A percentile compares a stretch with the other conserved stretches of the same genome.
Evolutionary conservation across 352 stramenopile species (phyloP).

Genomic region (Elongisporangium anandrum): DNA sequence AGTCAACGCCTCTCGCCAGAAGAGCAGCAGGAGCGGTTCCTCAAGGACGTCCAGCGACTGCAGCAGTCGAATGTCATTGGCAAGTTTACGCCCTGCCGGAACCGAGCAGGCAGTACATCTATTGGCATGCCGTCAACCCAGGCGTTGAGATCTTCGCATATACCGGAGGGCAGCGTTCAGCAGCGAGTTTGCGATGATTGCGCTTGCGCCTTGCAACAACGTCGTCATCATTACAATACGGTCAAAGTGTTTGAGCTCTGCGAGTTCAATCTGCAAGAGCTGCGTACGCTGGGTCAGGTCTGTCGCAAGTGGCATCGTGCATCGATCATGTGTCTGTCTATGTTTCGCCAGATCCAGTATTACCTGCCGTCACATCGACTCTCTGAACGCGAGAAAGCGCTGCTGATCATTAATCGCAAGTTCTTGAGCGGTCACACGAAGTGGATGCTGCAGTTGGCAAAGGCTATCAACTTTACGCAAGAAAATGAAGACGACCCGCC

Average conservation of each 20-base stretch:
- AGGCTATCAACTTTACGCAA: conserved; percentile 70
- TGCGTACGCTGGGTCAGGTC: conserved; percentile 70
- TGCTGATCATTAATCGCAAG: conserved; percentile 76
- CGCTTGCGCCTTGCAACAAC: conserved; percentile 70
- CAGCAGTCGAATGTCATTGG: conserved; percentile 58
- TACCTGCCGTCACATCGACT: conserved; percentile 76
- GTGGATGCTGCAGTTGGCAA: conserved; percentile 82
- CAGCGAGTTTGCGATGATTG: conserved; percentile 84
- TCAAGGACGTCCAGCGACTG: conserved; percentile 70
- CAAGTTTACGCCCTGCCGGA: conserved; percentile 68
- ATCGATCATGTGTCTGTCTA: conserved; percentile 86
- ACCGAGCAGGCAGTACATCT: conserved; percentile 18
- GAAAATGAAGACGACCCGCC: conserved; percentile 41
- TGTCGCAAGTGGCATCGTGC: conserved; percentile 85
- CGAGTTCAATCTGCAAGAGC: conserved; percentile 71
- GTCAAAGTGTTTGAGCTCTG: conserved; percentile 83
- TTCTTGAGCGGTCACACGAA: conserved; percentile 78
- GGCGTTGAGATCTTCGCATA: conserved; percentile 32
- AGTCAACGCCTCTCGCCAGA: conserved; percentile 26
- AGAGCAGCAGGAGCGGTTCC: conserved; percentile 52
- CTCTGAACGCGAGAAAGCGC: conserved; percentile 64
- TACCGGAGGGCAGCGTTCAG: conserved; percentile 65
- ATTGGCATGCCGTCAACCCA: conserved; percentile 20
- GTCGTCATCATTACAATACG: conserved; percentile 82
- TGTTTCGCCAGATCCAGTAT: conserved; percentile 87